Evolutionary conservation across 768 basidiomycete genomes (phyloP).

Genomic region (Lactarius sp.): DNA sequence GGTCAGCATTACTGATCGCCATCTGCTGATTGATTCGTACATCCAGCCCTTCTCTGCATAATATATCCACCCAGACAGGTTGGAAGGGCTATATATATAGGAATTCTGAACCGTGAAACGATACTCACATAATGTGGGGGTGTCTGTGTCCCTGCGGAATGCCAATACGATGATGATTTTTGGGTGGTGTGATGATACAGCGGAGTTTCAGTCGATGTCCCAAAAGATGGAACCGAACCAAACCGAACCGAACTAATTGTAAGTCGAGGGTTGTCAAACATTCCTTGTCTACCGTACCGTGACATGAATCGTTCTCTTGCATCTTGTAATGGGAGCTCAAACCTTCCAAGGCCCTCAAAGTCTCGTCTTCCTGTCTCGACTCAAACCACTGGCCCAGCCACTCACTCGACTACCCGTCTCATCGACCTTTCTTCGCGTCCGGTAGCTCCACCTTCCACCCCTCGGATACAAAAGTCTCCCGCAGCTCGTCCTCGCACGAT

Average conservation of each 20-base stretch:
- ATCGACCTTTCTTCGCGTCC: neutral
- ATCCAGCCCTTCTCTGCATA: conserved; percentile 34
- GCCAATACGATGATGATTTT: neutral
- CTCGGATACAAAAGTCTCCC: conserved; percentile 9
- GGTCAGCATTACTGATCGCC: conserved; percentile 27
- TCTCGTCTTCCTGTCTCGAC: conserved; percentile 15
- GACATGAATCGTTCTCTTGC: conserved; percentile 1
- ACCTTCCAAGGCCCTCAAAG: conserved; percentile 3
- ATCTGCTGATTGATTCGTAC: conserved; percentile 30
- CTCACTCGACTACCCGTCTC: neutral
- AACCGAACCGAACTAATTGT: neutral
- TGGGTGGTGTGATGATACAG: neutral
- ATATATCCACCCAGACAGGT: conserved; percentile 16
- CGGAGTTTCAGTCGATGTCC: conserved; percentile 9
- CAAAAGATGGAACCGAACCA: neutral
- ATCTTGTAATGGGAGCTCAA: conserved; percentile 2
- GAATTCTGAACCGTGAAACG: neutral
- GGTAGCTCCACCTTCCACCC: neutral
- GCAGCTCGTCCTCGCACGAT: conserved; percentile 3
- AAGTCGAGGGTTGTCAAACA: no score
- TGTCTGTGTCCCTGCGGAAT: neutral
- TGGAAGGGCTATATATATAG: neutral
- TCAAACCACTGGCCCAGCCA: neutral
- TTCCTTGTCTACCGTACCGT: no score
- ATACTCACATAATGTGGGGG: conserved; percentile 6